Evolutionary conservation across 2,329 filamentous ascomycete genomes (phyloP).

Genomic region (Aspergillus niger): DNA sequence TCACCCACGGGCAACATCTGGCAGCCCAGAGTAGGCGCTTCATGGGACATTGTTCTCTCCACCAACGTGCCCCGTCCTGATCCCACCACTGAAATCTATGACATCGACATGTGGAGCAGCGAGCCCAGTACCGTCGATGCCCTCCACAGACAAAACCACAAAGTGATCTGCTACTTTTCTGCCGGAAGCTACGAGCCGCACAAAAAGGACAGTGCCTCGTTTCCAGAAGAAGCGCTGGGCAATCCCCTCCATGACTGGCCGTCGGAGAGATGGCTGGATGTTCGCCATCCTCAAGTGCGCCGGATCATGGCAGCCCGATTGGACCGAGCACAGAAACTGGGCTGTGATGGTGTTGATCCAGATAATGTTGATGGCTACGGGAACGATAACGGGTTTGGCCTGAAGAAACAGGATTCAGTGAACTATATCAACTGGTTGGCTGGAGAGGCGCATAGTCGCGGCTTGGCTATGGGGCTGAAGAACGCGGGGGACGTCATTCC

Average conservation of each 20-base stretch:
- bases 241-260: constrained; percentile 61
- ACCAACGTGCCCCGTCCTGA: constrained; percentile 43
- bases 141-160: constrained; percentile 56
- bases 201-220: constrained; percentile 57
- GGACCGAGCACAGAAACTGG: constrained; percentile 59
- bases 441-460: constrained; percentile 52
- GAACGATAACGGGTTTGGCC: constrained; percentile 63
- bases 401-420: constrained; percentile 60
- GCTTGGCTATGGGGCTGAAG: constrained; percentile 67
- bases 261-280: constrained; percentile 68
- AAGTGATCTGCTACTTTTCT: constrained; percentile 75
- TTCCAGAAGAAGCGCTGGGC: constrained; percentile 57
- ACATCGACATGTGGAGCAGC: constrained; percentile 63
- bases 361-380: constrained; percentile 70
- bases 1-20: constrained; percentile 41
- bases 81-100: constrained; percentile 59
- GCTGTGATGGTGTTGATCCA: constrained; percentile 69
- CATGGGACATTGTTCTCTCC: constrained; percentile 65
- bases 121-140: constrained; percentile 46
- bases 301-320: constrained; percentile 66
- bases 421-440: constrained; percentile 65
- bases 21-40: constrained; percentile 55
- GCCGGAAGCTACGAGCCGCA: constrained; percentile 68
- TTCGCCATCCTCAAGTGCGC: constrained; percentile 56
- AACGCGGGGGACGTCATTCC: constrained; percentile 65